Percentiles rank a stretch among this genome's conserved stretches.
Evolutionary conservation across 2,329 filamentous ascomycete genomes (phyloP).

Genomic region (Paraconiothyrium brasiliense): DNA sequence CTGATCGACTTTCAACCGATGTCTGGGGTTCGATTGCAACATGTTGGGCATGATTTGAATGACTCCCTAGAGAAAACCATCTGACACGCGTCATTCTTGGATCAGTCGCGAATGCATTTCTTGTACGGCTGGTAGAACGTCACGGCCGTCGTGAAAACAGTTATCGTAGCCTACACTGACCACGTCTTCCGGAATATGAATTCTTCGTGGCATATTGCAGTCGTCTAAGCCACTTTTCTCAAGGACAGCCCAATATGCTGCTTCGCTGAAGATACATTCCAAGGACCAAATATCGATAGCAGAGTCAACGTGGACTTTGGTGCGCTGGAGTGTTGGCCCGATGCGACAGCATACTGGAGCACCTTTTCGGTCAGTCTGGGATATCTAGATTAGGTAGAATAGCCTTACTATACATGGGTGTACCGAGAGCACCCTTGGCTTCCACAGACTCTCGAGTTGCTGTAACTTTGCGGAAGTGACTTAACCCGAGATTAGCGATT

Average conservation of each 20-base stretch:
- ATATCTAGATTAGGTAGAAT: background rate
- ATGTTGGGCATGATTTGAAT: background rate
- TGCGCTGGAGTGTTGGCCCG: slow-evolving; percentile 13
- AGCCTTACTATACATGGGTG: slow-evolving; percentile 49
- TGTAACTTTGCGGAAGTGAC: slow-evolving; percentile 28
- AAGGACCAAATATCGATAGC: slow-evolving; percentile 53
- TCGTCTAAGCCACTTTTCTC: slow-evolving; percentile 22
- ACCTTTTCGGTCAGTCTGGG: slow-evolving; percentile 17
- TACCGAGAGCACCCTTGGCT: slow-evolving; percentile 37
- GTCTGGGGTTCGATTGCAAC: background rate
- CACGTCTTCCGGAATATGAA: background rate
- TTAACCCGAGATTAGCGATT: slow-evolving; percentile 50
- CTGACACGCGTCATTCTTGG: background rate
- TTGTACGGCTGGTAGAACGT: background rate
- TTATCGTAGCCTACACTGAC: background rate
- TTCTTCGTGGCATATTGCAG: slow-evolving; percentile 14
- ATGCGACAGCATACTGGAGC: slow-evolving; percentile 28
- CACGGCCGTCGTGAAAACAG: background rate
- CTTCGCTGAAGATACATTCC: slow-evolving; percentile 33
- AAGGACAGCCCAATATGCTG: slow-evolving; percentile 28
- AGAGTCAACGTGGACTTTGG: slow-evolving; percentile 28
- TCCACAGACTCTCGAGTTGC: background rate
- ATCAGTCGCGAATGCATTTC: background rate
- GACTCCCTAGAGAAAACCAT: background rate
- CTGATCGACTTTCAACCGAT: background rate